Evolutionary conservation across 352 stramenopile genomes (phyloP).

Genomic region (Globisporangium polare): DNA sequence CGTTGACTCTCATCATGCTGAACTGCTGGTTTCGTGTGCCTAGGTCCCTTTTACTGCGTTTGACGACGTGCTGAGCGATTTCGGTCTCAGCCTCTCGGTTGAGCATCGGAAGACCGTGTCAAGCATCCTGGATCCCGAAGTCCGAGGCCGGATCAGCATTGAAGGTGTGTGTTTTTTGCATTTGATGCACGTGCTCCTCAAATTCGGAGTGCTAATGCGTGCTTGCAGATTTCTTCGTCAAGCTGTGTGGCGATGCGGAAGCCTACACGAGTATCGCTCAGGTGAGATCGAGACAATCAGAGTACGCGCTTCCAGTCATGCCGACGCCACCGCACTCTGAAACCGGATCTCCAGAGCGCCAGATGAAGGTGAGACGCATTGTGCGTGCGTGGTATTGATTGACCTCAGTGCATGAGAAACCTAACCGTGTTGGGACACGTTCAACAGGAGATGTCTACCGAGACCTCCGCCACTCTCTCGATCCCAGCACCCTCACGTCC

Average conservation of each 20-base stretch:
- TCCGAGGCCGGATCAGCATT: conserved; percentile 52
- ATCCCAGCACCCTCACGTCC: conserved; percentile 30
- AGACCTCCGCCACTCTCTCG: conserved; percentile 15
- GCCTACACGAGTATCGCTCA: conserved; percentile 33
- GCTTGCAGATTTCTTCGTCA: conserved; percentile 77
- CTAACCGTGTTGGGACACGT: background rate
- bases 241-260: conserved; percentile 63
- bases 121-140: conserved; percentile 49
- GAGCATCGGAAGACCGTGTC: conserved; percentile 41
- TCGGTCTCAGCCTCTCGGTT: conserved; percentile 42
- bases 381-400: background rate
- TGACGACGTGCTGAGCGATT: conserved; percentile 68
- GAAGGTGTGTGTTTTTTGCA: conserved; percentile 63
- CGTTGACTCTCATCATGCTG: background rate
- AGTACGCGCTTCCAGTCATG: conserved; percentile 1
- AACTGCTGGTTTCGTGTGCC: background rate
- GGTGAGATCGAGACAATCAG: conserved; percentile 4
- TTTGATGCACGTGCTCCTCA: too few species aligned
- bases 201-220: too few species aligned
- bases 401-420: background rate
- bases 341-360: conserved; percentile 3
- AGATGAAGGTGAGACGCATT: background rate
- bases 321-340: conserved; percentile 6
- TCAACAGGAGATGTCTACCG: conserved; percentile 18
- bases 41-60: conserved; percentile 66